A percentile compares a stretch with the other conserved stretches of the same genome.
These are phyloP conservation scores for Penstemon barbatus DNA, from an alignment of 257 asterid species.

Conservation along the genomic window DNA sequence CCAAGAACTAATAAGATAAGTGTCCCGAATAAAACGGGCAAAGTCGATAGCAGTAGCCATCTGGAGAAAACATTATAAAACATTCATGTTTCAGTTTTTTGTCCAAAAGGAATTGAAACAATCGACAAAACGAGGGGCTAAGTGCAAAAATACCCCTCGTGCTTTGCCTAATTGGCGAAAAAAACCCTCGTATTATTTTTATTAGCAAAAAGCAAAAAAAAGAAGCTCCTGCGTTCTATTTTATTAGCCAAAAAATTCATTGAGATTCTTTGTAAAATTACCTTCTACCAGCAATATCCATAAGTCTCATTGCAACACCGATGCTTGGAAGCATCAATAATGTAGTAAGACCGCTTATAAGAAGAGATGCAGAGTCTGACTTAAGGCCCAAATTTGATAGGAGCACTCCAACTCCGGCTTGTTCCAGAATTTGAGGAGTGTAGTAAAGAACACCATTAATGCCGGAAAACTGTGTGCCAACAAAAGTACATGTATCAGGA, in stretches of 20 bases:
- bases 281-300: conserved; percentile 98
- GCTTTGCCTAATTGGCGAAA: no score
- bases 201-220: no score
- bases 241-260: not conserved
- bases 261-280: conserved; percentile 26
- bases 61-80: conserved; percentile 35
- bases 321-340: conserved; percentile 93
- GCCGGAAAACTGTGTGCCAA: conserved; percentile 70
- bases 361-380: conserved; percentile 84
- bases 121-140: no score
- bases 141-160: not conserved
- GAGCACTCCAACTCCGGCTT: conserved; percentile 94
- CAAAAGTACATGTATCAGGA: conserved; percentile 3
- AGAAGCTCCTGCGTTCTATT: no score
- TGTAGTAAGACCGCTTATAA: conserved; percentile 79
- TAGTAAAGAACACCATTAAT: conserved; percentile 93
- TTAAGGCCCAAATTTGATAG: conserved; percentile 70
- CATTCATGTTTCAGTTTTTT: not conserved
- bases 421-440: conserved; percentile 97
- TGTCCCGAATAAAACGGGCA: conserved; percentile 66
- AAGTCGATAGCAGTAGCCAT: conserved; percentile 76
- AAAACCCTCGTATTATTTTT: no score
- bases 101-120: not conserved
- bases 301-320: conserved; percentile 91
- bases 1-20: conserved; percentile 68